Evolutionary conservation across 306 rosid genomes (phyloP).

Genomic region (Comarum palustre): DNA sequence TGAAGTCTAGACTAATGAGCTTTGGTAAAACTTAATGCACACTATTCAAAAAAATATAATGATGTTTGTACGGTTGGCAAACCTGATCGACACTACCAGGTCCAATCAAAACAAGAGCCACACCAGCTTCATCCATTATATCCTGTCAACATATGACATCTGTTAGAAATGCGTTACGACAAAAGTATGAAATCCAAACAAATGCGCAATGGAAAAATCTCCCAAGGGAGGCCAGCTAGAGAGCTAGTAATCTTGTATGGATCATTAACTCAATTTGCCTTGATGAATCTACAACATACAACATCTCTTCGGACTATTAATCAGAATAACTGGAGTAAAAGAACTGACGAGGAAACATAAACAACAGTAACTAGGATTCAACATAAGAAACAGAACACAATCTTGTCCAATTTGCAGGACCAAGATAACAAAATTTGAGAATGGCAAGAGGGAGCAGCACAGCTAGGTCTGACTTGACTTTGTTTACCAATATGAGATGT

Average conservation of each 20-base stretch:
- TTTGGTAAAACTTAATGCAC: not conserved
- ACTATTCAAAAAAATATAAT: too few species aligned
- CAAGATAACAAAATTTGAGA: not conserved
- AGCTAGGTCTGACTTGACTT: not conserved
- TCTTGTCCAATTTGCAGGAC: not conserved
- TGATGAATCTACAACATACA: not conserved
- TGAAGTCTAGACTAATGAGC: not conserved
- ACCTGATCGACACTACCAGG: constrained; percentile 91
- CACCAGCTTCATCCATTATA: constrained; percentile 78
- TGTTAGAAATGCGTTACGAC: constrained; percentile 3
- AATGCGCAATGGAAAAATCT: too few species aligned
- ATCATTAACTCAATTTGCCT: not conserved
- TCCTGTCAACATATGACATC: constrained; percentile 47
- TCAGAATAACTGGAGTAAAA: not conserved
- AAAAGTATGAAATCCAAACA: not conserved
- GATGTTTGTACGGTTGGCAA: too few species aligned
- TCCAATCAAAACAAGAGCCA: constrained; percentile 82
- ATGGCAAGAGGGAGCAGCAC: not conserved
- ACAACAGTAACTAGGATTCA: not conserved
- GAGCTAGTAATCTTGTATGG: not conserved
- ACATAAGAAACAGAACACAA: not conserved
- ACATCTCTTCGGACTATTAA: not conserved
- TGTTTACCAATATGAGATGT: not conserved
- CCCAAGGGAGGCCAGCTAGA: not conserved
- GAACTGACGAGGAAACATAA: not conserved